Base-by-base conservation (phyloP, 2,329 filamentous ascomycete species). In the Tolypocladium pustulatum region DNA sequence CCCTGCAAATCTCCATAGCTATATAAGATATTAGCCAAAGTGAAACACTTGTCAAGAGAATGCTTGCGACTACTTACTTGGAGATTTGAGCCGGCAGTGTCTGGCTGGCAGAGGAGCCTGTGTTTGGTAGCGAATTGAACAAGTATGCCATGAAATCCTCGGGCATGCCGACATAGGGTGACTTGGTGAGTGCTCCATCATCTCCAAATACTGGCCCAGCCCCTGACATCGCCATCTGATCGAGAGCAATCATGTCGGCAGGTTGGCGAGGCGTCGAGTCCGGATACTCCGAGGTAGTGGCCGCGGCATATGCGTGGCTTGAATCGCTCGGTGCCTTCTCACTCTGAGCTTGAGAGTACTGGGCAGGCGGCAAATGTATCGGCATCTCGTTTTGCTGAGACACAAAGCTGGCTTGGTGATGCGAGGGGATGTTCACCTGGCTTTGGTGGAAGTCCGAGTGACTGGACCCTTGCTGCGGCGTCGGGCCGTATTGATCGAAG, bases 141-240 rank as follows among this genome's bases (percentile, higher is more conserved):
- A 95, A 73, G 78, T 89, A 96, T 6, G 88, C 86, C 63, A 92
- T 87, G 67, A 94, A 94, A 67, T 96, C 91, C 68, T 95, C 90
- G 0, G 90, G 88, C 76, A 95, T 89, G 10, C 88, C 87, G 4
- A 81, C 80, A 68, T 93, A 93, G 0, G 93, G 91, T 3, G 91
- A 96, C 59, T 93, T 89, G 65, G 89, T 92, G 46, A 83, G 66
- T 61, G 90, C 86, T 22, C 84, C 87, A 65, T 96, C 91, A 32
- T 83, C 86, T 20, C 91, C 91, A 72, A 97, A 97, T 32, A 97
- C 87, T 0, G 93, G 91, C 65, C 95, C 89, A 5, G 89, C 85
- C 59, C 84, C 86, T 20, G 80, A 78, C 67, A 81, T 80, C 51
- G 81, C 73, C 80, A 87, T 85, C 61, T 85, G 81, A 64, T 86